These are phyloP conservation scores for Boletus barrowsii DNA, from an alignment of 768 basidiomycete genomes.

Conservation along the genomic window DNA sequence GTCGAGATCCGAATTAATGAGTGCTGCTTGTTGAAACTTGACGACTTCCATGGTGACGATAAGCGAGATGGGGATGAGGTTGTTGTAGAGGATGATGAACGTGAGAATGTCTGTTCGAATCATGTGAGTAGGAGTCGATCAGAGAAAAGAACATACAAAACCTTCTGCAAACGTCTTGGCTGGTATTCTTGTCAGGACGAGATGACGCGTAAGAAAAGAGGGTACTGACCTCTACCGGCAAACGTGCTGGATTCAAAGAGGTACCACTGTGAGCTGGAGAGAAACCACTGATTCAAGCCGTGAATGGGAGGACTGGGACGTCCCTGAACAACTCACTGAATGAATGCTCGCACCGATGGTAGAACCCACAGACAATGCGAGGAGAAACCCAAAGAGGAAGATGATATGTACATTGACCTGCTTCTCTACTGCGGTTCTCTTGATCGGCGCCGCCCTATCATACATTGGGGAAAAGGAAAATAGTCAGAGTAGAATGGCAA, in stretches of 20 bases:
- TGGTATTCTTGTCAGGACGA: constrained; percentile 24
- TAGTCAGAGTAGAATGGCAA: not conserved
- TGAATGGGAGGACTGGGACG: not conserved
- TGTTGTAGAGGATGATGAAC: constrained; percentile 98
- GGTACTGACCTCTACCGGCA: constrained; percentile 56
- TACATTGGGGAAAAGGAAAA: not conserved
- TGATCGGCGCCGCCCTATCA: constrained; percentile 88
- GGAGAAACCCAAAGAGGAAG: constrained; percentile 85
- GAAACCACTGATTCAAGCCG: constrained; percentile 63
- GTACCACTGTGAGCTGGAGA: constrained; percentile 88
- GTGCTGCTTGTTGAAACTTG: constrained; percentile 94
- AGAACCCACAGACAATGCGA: constrained; percentile 85
- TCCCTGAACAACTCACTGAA: constrained; percentile 42
- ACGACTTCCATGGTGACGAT: constrained; percentile 99
- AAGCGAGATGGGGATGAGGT: constrained; percentile 97
- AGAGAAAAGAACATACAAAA: constrained; percentile 24
- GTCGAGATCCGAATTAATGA: constrained; percentile 97
- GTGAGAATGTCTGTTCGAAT: constrained; percentile 79
- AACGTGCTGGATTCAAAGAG: constrained; percentile 61
- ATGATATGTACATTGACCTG: constrained; percentile 97
- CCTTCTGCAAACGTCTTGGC: constrained; percentile 84
- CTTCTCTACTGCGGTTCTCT: constrained; percentile 91
- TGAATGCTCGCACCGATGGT: constrained; percentile 91
- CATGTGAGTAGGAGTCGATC: constrained; percentile 3
- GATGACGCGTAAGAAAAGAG: not conserved